These are phyloP conservation scores for Pleurotus cornucopiae DNA, from an alignment of 768 basidiomycete genomes.

Conservation along the genomic window DNA sequence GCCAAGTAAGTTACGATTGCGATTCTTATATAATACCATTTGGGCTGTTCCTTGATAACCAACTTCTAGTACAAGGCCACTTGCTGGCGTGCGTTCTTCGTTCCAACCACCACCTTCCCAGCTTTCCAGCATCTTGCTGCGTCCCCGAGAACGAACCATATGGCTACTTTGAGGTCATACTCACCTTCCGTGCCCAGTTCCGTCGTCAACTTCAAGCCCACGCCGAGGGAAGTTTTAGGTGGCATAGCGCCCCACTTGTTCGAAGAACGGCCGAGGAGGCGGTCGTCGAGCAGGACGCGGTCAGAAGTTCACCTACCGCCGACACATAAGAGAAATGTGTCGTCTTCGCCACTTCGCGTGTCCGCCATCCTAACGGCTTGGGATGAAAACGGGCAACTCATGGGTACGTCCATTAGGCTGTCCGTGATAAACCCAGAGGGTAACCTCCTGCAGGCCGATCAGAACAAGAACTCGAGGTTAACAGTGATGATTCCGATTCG, in stretches of 20 bases:
- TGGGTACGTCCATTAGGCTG: neutral
- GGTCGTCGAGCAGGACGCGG: slow-evolving; percentile 16
- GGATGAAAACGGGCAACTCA: slow-evolving; percentile 20
- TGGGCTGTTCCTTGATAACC: slow-evolving; percentile 7
- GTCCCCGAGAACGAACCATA: neutral
- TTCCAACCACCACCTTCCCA: neutral
- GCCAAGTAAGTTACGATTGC: slow-evolving; percentile 2
- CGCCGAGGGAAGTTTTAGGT: slow-evolving; percentile 36
- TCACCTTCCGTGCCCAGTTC: slow-evolving; percentile 8
- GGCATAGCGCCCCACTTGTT: slow-evolving; percentile 44
- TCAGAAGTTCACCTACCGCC: neutral
- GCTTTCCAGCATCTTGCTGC: neutral
- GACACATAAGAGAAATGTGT: slow-evolving; percentile 9
- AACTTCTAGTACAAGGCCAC: neutral
- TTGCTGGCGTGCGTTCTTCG: neutral
- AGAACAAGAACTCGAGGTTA: slow-evolving; percentile 7
- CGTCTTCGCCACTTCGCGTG: slow-evolving; percentile 26
- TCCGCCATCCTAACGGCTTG: slow-evolving; percentile 25
- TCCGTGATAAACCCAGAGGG: neutral
- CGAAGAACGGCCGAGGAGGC: slow-evolving; percentile 29
- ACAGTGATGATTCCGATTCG: too few relatives aligned
- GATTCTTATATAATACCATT: slow-evolving; percentile 6
- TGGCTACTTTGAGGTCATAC: slow-evolving; percentile 2
- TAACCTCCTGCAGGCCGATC: neutral
- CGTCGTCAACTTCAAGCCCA: slow-evolving; percentile 27